Base-by-base conservation (phyloP, 2,329 filamentous ascomycete species). In the Neonectria hederae region DNA sequence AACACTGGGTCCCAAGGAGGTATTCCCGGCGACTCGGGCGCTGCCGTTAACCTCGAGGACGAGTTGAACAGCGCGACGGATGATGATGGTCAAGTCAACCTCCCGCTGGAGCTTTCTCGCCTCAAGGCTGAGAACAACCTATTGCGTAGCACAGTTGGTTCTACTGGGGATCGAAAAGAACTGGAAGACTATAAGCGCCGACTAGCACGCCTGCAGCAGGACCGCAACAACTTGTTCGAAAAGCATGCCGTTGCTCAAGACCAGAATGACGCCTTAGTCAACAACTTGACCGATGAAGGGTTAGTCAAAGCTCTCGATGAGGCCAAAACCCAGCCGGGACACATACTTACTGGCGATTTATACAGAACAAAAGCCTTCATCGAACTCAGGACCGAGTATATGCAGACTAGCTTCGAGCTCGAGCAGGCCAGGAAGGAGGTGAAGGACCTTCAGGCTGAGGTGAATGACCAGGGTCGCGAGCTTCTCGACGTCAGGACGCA, bases 91-190 rank as follows among this genome's bases (percentile, higher is more conserved):
- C 76, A 78, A 13, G 73, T 77, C 11, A 81, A 80, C 57, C 77
- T 86, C 53, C 80, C 82, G 11, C 76, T 87, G 19, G 85, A 88
- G 72, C 74, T 88, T 22, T 86, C 86, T 30, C 83, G 88, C 35
- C 78, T 90, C 52, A 87, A 86, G 72, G 85, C 88, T 6, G 89
- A 90, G 75, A 89, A 89, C 69, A 83, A 84, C 38, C 75, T 90
- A 8, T 78, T 90, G 13, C 84, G 84, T 63, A 85, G 82, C 65
- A 87, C 83, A 54, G 80, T 87, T 55, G 83, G 83, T 10, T 84
- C 83, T 8, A 83, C 83, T 8, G 84, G 85, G 2, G 86, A 88
- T 68, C 82, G 86, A 30, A 80, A 81, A 57, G 86, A 90, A 65
- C 78, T 89, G 30, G 87, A 90, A 52, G 82, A 86, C 62, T 78